phyloP scores from a whole-genome alignment of 2,329 filamentous ascomycete genomes.

The Harringtonia lauricola region DNA sequence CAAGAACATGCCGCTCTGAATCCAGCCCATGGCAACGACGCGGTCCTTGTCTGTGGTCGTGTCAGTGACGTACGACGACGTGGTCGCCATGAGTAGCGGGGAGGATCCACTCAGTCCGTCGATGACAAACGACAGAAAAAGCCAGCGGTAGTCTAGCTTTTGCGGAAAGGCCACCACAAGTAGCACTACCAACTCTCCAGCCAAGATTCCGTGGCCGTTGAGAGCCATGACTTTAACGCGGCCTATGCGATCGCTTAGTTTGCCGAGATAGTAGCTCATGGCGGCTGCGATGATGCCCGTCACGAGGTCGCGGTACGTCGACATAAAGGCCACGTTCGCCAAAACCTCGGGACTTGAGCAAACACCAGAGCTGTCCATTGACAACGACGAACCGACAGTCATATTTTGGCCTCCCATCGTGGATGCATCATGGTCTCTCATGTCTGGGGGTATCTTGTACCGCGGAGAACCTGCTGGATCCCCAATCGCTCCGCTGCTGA shows the following conservation, averaged over 20 bases:
- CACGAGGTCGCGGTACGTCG: slow-evolving; percentile 1
- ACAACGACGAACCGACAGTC: too few species aligned
- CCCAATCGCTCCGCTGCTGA: background rate
- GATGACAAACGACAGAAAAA: background rate
- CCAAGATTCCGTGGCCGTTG: background rate
- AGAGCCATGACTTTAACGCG: background rate
- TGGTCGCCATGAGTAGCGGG: background rate
- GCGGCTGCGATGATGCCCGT: background rate
- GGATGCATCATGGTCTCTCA: too few species aligned
- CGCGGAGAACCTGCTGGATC: background rate
- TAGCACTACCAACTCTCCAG: background rate
- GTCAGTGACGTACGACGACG: background rate
- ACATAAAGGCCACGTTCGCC: background rate
- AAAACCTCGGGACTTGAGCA: background rate
- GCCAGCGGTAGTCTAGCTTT: slow-evolving; percentile 1
- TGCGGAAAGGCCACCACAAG: background rate
- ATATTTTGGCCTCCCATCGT: too few species aligned
- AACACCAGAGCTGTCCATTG: background rate
- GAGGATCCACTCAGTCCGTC: slow-evolving; percentile 1
- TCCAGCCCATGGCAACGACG: slow-evolving; percentile 2
- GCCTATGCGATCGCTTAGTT: slow-evolving; percentile 1
- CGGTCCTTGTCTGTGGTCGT: background rate
- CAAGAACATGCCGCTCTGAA: slow-evolving; percentile 2
- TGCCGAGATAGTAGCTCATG: slow-evolving; percentile 1
- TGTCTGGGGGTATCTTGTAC: too few species aligned